Base-by-base conservation (phyloP, 2,329 filamentous ascomycete genomes). In the Epichloe scottii region DNA sequence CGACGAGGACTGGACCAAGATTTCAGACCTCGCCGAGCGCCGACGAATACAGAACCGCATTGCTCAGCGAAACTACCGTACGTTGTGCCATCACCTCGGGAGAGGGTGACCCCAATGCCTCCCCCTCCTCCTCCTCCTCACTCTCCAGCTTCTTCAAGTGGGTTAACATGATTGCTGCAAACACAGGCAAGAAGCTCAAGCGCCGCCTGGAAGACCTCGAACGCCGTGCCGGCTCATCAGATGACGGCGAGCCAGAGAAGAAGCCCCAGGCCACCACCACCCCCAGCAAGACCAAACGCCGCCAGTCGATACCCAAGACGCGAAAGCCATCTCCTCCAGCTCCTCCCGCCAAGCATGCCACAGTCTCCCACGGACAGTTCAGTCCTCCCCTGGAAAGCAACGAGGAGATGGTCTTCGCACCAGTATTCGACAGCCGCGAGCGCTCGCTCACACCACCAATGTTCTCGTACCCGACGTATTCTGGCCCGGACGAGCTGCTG, bases 1-100 rank as follows among this genome's bases (percentile, higher is more conserved):
- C 51, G 90, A 96, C 64, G 91, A 97, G 72, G 91, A 97, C 73
- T 97, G 91, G 91, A 96, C 91, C 65, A 95, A 96, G 81, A 95
- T 97, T 67, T 95, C 91, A 52, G 91, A 97, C 69, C 83, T 97
- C 54, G 91, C 90, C 48, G 91, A 97, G 72, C 84, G 93, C 64
- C 78, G 90, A 62, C 81, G 90, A 65, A 95, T 96, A 73, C 90
- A 97, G 72, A 97, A 97, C 73, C 84, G 91, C 60, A 96, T 97
- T 76, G 91, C 91, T 59, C 91, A 97, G 72, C 85, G 90, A 63
- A 95, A 95, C 75, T 96, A 96, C 74, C 89, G 89, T 95, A 76
- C 10, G 5, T 26, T 26, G 26, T 26, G 26, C 26, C 26, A 8
- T 26, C 2, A 8, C 26, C 26, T 26, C 26, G 26, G 7, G 8